These are phyloP conservation scores for Angomonas ambiguus DNA, from an alignment of 208 protist genomes.

Conservation along the genomic window DNA sequence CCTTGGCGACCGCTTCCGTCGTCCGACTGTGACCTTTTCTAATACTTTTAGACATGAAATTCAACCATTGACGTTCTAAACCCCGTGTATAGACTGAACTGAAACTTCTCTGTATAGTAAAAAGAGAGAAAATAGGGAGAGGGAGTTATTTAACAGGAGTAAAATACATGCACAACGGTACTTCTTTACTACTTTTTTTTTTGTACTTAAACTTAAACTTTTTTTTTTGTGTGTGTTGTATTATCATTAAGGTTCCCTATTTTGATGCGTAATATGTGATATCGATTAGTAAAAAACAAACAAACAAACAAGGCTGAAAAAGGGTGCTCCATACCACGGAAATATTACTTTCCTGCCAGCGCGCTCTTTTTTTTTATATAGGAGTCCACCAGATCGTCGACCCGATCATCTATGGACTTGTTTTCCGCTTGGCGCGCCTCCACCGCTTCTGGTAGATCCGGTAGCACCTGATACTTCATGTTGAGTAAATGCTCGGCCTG, in stretches of 20 bases:
- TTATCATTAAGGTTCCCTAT: too few species aligned
- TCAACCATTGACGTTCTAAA: background rate
- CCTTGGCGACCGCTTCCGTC: slow-evolving; percentile 14
- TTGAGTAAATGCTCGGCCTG: slow-evolving; percentile 47
- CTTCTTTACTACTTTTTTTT: too few species aligned
- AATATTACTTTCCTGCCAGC: slow-evolving; percentile 13
- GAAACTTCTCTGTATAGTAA: too few species aligned
- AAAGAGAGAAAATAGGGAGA: background rate
- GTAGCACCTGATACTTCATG: slow-evolving; percentile 67
- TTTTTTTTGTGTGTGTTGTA: too few species aligned
- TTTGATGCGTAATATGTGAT: too few species aligned
- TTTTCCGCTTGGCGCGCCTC: slow-evolving; percentile 10
- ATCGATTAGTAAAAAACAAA: background rate
- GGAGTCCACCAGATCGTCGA: slow-evolving; percentile 33
- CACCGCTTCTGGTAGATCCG: slow-evolving; percentile 30
- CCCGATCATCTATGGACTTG: slow-evolving; percentile 23
- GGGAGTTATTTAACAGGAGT: too few species aligned
- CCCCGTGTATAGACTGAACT: too few species aligned
- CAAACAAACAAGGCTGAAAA: too few species aligned
- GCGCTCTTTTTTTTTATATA: slow-evolving; percentile 59
- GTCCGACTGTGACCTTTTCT: slow-evolving; percentile 15
- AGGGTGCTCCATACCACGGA: too few species aligned
- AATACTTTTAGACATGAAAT: slow-evolving; percentile 16
- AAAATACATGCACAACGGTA: too few species aligned
- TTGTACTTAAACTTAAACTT: too few species aligned